Evolutionary conservation across 257 asterid species (phyloP).

Genomic region (Solanum commersonii): DNA sequence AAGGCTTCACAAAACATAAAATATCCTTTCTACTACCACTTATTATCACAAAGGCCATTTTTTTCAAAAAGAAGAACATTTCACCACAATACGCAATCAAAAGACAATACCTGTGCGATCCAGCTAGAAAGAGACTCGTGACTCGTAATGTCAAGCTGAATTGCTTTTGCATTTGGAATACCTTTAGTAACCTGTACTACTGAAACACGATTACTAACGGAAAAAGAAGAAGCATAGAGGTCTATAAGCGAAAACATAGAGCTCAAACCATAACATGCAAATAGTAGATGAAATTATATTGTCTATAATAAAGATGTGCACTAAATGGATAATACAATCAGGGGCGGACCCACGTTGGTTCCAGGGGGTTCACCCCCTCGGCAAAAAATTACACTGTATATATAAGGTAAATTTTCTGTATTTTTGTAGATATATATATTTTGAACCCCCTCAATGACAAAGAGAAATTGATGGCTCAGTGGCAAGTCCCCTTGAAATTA

Average conservation of each 20-base stretch:
- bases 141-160: conserved; percentile 65
- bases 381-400: too few species aligned
- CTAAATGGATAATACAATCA: not conserved
- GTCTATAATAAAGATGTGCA: not conserved
- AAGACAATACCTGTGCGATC: conserved; percentile 45
- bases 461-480: too few species aligned
- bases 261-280: not conserved
- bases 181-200: conserved; percentile 57
- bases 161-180: conserved; percentile 62
- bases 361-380: too few species aligned
- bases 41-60: not conserved
- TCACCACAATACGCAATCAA: not conserved
- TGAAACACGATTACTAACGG: not conserved
- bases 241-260: not conserved
- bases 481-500: too few species aligned
- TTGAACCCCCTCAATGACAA: too few species aligned
- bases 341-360: too few species aligned
- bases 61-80: not conserved
- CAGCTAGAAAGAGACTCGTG: conserved; percentile 38
- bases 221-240: not conserved
- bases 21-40: not conserved
- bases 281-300: not conserved
- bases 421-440: too few species aligned
- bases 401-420: too few species aligned
- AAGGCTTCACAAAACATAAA: not conserved